Conservation (phyloP, 1,284 basidiomycete species). For the Leccinum proliferum region DNA sequence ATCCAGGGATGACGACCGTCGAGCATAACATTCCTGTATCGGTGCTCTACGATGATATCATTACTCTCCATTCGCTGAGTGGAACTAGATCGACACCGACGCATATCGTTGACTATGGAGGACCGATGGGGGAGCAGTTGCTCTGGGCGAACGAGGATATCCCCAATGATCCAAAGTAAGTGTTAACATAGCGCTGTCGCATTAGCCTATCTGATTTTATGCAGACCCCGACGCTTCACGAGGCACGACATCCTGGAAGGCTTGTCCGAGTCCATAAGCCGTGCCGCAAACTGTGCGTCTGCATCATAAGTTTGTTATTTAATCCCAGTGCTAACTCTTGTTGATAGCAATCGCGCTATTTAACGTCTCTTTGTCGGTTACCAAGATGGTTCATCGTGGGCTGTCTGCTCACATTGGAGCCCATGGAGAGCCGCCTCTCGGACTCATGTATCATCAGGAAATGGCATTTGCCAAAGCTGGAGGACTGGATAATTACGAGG, state of each 20-base stretch:
- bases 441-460: constrained; percentile 70
- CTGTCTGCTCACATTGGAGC: constrained; percentile 63
- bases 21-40: constrained; percentile 67
- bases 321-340: constrained; percentile 6
- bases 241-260: constrained; percentile 60
- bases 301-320: neutral
- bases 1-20: constrained; percentile 69
- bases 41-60: constrained; percentile 60
- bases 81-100: constrained; percentile 72
- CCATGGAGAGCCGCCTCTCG: constrained; percentile 69
- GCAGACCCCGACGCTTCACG: constrained; percentile 55
- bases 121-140: constrained; percentile 57
- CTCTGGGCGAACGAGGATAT: constrained; percentile 63
- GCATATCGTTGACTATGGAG: constrained; percentile 70
- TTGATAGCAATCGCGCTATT: constrained; percentile 54
- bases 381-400: constrained; percentile 59
- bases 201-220: neutral
- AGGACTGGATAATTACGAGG: constrained; percentile 48
- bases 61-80: constrained; percentile 54
- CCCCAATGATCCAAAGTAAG: constrained; percentile 60
- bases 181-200: constrained; percentile 19
- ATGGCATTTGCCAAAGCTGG: constrained; percentile 59
- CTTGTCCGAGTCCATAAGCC: constrained; percentile 53
- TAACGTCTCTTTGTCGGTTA: constrained; percentile 62
- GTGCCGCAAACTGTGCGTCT: constrained; percentile 52